These are phyloP conservation scores for Suillus luteus DNA, from an alignment of 768 basidiomycete species.

Conservation along the genomic window DNA sequence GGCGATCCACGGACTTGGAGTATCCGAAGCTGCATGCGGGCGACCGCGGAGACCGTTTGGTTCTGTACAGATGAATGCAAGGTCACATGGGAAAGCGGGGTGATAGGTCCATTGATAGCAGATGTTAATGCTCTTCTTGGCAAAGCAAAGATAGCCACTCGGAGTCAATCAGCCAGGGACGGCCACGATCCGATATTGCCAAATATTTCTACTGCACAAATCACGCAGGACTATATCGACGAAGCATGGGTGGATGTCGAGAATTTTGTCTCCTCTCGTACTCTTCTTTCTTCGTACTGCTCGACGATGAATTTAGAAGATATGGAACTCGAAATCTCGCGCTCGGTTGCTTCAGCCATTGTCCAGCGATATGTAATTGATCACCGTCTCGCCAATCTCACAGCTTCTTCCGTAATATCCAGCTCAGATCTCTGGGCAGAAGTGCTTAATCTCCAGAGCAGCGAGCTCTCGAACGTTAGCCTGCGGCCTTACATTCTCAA, in stretches of 20 bases:
- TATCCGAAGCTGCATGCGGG: constrained; percentile 33
- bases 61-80: constrained; percentile 58
- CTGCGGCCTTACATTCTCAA: constrained; percentile 52
- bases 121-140: constrained; percentile 39
- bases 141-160: constrained; percentile 33
- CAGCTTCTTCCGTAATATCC: constrained; percentile 7
- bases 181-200: constrained; percentile 8
- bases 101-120: constrained; percentile 33
- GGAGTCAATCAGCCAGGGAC: constrained; percentile 26
- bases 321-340: constrained; percentile 59
- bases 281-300: constrained; percentile 26
- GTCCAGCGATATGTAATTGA: constrained; percentile 41
- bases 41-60: constrained; percentile 46
- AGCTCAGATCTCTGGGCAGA: constrained; percentile 42
- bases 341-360: constrained; percentile 54
- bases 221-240: constrained; percentile 46
- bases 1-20: constrained; percentile 44
- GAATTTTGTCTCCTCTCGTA: constrained; percentile 27
- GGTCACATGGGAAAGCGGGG: constrained; percentile 42
- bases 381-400: constrained; percentile 16
- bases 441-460: constrained; percentile 57
- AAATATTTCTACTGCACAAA: constrained; percentile 15
- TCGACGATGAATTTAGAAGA: constrained; percentile 43
- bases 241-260: constrained; percentile 48
- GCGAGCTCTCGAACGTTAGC: constrained; percentile 50